Base-by-base conservation (phyloP, 2,329 filamentous ascomycete genomes). In the Ambrosiella beaveri region DNA sequence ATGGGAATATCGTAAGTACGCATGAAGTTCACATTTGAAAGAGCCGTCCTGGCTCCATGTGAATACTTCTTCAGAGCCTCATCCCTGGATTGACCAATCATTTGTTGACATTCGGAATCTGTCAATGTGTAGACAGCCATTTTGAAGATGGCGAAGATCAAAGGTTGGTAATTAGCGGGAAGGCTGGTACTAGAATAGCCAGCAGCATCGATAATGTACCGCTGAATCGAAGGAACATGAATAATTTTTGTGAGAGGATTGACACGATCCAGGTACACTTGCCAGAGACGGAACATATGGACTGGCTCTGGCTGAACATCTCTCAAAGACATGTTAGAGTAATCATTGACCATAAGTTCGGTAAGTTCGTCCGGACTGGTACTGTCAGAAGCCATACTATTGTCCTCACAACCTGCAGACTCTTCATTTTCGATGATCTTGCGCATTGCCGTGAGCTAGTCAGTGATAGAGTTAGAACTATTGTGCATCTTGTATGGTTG, bases 191-290 rank as follows among this genome's bases (percentile, higher is more conserved):
- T 58, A 11, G 71, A 69, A 17, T 82, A 70, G 61, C 79, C 75
- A 1, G 76, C 77, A 1, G 82, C 82, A 59, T 85, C 78, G 41
- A 85, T 74, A 7, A 89, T 71, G 51, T 78, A 75, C 1, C 77
- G 75, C 64, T 88, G 82, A 3, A 88, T 68, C 0, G 81, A 81
- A 0, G 86, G 85, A 1, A 84, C 77, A 65, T 91, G 86, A 27
- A 88, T 80, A 51, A 80, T 70, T 66, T 89, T 90, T 63, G 81
- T 79, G 51, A 88, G 67, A 0, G 86, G 85, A 64, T 90, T 85
- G 58, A 90, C 81, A 61, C 86, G 82, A 54, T 87, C 81, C 5
- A 88, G 71, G 63, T 84, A 89, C 7, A 80, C 73, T 66, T 88
- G 83, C 86, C 86, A 91, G 4, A 91, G 74, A 55, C 76, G 75